phyloP scores from a whole-genome alignment of 2,329 filamentous ascomycete species.

The Xylaria sp. region DNA sequence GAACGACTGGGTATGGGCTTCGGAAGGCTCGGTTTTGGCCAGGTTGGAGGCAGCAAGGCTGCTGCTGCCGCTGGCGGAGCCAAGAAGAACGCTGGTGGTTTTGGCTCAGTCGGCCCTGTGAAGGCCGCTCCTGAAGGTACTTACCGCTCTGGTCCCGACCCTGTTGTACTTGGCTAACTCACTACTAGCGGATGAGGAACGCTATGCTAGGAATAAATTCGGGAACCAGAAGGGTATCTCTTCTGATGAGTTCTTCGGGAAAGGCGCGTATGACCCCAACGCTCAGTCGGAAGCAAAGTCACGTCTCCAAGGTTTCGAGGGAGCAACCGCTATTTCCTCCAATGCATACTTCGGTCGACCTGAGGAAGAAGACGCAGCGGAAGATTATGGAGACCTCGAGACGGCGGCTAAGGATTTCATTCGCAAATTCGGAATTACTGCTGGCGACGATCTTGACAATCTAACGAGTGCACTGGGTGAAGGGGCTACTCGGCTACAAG shows the following conservation, averaged over 20 bases:
- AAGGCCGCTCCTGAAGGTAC: slow-evolving; percentile 76
- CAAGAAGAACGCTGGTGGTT: slow-evolving; percentile 83
- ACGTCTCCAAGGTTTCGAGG: slow-evolving; percentile 91
- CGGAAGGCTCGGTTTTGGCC: slow-evolving; percentile 85
- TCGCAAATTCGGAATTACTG: slow-evolving; percentile 92
- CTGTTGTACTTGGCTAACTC: slow-evolving; percentile 42
- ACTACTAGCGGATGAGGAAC: slow-evolving; percentile 75
- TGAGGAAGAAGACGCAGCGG: slow-evolving; percentile 77
- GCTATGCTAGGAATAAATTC: slow-evolving; percentile 88
- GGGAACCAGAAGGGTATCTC: slow-evolving; percentile 94
- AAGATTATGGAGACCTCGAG: slow-evolving; percentile 92
- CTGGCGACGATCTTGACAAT: slow-evolving; percentile 95
- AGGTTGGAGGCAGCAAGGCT: slow-evolving; percentile 74
- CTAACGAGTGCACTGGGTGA: slow-evolving; percentile 85
- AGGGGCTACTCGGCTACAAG: slow-evolving; percentile 85
- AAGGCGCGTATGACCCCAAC: slow-evolving; percentile 83
- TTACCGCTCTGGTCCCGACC: slow-evolving; percentile 36
- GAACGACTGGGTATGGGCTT: slow-evolving; percentile 93
- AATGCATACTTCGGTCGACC: slow-evolving; percentile 97
- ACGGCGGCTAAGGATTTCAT: slow-evolving; percentile 96
- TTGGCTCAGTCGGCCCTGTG: slow-evolving; percentile 83
- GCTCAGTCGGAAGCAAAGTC: slow-evolving; percentile 87
- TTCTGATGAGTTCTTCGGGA: slow-evolving; percentile 97
- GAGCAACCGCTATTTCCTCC: slow-evolving; percentile 89
- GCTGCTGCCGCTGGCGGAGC: slow-evolving; percentile 62